Evolutionary conservation across 352 stramenopile genomes (phyloP), one percentile per base, ranked within the genome.

Genomic region (Pythium dissimile): DNA sequence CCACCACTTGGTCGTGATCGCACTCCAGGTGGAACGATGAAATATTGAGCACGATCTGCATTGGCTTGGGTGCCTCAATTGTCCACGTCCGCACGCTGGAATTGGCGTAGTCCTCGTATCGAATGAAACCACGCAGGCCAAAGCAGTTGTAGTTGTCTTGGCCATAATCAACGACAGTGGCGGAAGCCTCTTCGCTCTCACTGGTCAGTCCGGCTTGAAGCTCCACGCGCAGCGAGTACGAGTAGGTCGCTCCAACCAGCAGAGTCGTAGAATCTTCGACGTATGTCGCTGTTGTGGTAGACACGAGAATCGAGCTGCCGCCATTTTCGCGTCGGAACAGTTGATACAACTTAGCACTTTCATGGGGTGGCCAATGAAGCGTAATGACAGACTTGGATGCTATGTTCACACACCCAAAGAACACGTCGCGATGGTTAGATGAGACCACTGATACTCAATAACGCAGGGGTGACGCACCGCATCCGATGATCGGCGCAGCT

Each of bases 21-120:
- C 79, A 89, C 39, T 89, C 79, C 7, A 89, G 66, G 52, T 62
- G 75, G 54, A 89, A 89, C 10, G 44, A 56, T 0, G 70, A 72
- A 7, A 86, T 50, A 59, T 68, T 84, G 26, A 88, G 64, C 15
- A 67, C 12, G 23, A 84, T 38, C 0, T 56, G 54, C 0, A 58
- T 41, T 18, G 73, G 59, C 11, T 47, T 43, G 3, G 42, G 18
- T 9, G 66, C 72, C 6, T 41, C 49, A 18, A 88, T 73, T 5
- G 61, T 73, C 75, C 78, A 88, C n/a, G 48, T 56, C 10, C 73
- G 70, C 3, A 50, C 23, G 21, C 66, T 66, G 0, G 35, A 51
- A 26, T 85, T 77, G 0, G 50, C 35, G 26, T 88, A 88, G 38
- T 75, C 64, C 4, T 64, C 28, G 31, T 58, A 65, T 27, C 49